Percentiles rank a stretch among this genome's conserved stretches.
Conservation (phyloP, 2,329 filamentous ascomycete species). For the Aspergillus fischeri region DNA sequence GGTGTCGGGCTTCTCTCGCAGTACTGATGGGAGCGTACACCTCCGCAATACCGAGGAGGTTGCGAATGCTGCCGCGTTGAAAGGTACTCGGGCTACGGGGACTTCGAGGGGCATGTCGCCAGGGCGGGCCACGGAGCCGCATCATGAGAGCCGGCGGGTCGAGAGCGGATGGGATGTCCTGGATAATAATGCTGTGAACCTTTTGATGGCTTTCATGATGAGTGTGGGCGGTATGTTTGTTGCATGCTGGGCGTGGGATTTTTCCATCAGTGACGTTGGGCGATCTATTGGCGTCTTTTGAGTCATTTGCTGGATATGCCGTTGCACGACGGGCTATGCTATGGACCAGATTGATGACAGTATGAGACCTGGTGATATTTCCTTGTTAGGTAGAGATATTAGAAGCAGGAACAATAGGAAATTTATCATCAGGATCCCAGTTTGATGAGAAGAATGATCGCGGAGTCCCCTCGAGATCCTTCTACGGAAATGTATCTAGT, state of each 20-base stretch:
- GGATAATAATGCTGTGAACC: slow-evolving; percentile 94
- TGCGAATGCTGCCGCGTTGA: slow-evolving; percentile 26
- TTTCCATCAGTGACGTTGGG: slow-evolving; percentile 12
- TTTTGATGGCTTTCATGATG: slow-evolving; percentile 81
- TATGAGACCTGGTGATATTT: no score
- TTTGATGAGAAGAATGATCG: no score
- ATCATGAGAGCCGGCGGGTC: slow-evolving; percentile 58
- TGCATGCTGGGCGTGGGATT: slow-evolving; percentile 32
- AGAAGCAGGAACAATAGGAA: no score
- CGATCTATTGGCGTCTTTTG: background rate
- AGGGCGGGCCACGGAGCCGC: slow-evolving; percentile 13
- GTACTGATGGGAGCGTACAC: slow-evolving; percentile 18
- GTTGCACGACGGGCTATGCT: no score
- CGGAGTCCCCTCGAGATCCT: no score
- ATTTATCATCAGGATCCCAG: no score
- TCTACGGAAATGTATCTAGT: no score
- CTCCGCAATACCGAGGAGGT: slow-evolving; percentile 26
- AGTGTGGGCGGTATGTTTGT: slow-evolving; percentile 71
- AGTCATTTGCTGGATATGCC: background rate
- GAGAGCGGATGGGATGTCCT: slow-evolving; percentile 70
- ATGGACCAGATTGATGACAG: no score
- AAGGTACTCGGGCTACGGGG: slow-evolving; percentile 14
- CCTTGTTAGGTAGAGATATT: no score
- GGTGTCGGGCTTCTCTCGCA: slow-evolving; percentile 1
- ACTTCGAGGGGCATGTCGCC: slow-evolving; percentile 12